A percentile compares a stretch with the other conserved stretches of the same genome.
Conservation (phyloP, 2,329 filamentous ascomycete genomes). For the Pseudogymnoascus sp. region DNA sequence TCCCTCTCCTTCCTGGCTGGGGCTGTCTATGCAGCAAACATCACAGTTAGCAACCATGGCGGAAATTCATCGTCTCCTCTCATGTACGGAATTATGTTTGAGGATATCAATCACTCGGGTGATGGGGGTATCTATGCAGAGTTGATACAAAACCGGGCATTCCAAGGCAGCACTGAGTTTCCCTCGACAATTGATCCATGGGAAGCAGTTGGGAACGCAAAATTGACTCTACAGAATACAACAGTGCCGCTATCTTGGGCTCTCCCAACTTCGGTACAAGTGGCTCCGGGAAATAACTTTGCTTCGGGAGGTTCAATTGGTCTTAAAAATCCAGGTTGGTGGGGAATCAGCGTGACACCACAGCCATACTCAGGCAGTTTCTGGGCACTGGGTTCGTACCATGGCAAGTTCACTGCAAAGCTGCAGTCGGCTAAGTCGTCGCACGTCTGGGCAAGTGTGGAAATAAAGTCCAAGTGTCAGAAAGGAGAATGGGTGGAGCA, state of each 20-base stretch:
- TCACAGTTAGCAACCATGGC: conserved; percentile 22
- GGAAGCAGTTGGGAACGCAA: conserved; percentile 18
- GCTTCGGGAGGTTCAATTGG: conserved; percentile 35
- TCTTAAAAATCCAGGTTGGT: conserved; percentile 48
- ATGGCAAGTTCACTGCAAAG: conserved; percentile 26
- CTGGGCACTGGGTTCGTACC: conserved; percentile 20
- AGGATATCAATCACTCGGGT: conserved; percentile 28
- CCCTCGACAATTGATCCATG: conserved; percentile 39
- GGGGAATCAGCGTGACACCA: conserved; percentile 40
- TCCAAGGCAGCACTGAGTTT: conserved; percentile 44
- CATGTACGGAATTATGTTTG: conserved; percentile 27
- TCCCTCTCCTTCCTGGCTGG: neutral
- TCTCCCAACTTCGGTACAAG: conserved; percentile 23
- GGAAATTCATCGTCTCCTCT: conserved; percentile 25
- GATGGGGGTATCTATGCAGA: conserved; percentile 50
- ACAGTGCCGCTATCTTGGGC: conserved; percentile 22
- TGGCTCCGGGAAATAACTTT: conserved; percentile 26
- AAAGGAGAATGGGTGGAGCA: conserved; percentile 21
- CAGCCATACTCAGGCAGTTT: conserved; percentile 26
- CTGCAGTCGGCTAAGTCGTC: conserved; percentile 17
- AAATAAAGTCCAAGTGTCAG: conserved; percentile 16
- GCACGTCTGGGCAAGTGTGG: conserved; percentile 18
- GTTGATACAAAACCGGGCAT: conserved; percentile 62
- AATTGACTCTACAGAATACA: conserved; percentile 28
- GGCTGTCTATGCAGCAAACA: conserved; percentile 19